Conservation (phyloP, 108 stramenopile species). For the Seminavis robusta region DNA sequence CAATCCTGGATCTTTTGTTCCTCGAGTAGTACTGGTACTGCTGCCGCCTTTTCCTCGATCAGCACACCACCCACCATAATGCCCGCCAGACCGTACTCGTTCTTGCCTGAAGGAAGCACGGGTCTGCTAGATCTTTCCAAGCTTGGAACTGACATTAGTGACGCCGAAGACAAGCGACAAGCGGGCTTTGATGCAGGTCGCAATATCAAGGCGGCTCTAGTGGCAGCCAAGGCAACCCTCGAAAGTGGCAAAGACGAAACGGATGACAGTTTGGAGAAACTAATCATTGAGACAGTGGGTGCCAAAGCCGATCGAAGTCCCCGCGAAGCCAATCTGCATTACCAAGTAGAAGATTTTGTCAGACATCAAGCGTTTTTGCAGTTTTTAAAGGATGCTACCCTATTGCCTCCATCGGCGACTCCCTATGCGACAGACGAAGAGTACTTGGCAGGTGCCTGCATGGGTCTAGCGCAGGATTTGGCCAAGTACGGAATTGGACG, state of each 20-base stretch:
- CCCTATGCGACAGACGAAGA: slow-evolving; percentile 68
- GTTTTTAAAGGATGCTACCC: slow-evolving; percentile 43
- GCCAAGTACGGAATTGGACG: slow-evolving; percentile 63
- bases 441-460: slow-evolving; percentile 74
- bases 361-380: slow-evolving; percentile 52
- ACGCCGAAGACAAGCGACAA: slow-evolving; percentile 32
- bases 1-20: no score
- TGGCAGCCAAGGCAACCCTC: slow-evolving; percentile 21
- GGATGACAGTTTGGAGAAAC: not conserved
- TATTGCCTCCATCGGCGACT: slow-evolving; percentile 27
- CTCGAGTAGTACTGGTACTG: no score
- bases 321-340: slow-evolving; percentile 41
- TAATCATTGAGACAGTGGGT: not conserved
- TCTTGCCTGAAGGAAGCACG: no score
- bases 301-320: slow-evolving; percentile 20
- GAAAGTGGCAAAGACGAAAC: not conserved
- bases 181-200: slow-evolving; percentile 42
- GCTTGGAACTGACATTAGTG: slow-evolving; percentile 10
- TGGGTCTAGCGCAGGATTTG: slow-evolving; percentile 66
- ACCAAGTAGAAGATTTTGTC: slow-evolving; percentile 61
- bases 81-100: no score
- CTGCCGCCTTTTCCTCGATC: no score
- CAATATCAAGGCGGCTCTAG: slow-evolving; percentile 44
- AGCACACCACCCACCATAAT: no score
- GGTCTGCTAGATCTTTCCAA: slow-evolving; percentile 16